Percentiles rank a stretch among this genome's conserved stretches.
phyloP scores from a whole-genome alignment of 1,284 basidiomycete genomes.

The Schizophyllum amplum region DNA sequence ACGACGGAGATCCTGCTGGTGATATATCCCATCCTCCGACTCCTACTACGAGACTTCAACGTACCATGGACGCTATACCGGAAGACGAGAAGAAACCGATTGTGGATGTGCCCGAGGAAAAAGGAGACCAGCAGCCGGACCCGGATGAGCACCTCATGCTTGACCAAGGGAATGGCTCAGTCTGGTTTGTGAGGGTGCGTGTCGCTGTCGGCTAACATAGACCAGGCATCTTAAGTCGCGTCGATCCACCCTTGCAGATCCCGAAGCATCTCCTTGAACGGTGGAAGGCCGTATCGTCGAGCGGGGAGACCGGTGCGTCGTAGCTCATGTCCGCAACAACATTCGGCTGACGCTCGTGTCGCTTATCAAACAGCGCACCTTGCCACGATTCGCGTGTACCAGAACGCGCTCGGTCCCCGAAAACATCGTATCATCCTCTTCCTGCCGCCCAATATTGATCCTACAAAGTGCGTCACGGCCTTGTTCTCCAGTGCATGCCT shows the following conservation, averaged over 20 bases:
- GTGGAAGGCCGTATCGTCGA: constrained; percentile 34
- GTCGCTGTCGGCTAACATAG: too few relatives aligned
- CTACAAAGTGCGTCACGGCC: constrained; percentile 17
- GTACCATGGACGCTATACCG: neutral
- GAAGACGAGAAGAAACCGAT: constrained; percentile 70
- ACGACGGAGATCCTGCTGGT: neutral
- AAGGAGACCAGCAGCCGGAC: constrained; percentile 47
- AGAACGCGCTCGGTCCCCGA: constrained; percentile 33
- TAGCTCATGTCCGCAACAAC: too few relatives aligned
- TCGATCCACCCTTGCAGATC: constrained; percentile 32
- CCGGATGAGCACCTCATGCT: constrained; percentile 71
- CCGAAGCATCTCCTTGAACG: constrained; percentile 65
- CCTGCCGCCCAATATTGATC: constrained; percentile 50
- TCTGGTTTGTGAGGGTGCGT: constrained; percentile 74
- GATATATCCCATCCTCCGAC: neutral
- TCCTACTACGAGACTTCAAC: neutral
- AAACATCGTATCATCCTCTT: constrained; percentile 61
- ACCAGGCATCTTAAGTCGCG: constrained; percentile 3
- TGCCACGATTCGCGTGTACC: constrained; percentile 69
- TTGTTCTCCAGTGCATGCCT: too few relatives aligned
- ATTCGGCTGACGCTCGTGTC: constrained; percentile 11
- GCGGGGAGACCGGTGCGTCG: neutral
- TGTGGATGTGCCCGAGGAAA: constrained; percentile 50
- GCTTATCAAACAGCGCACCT: constrained; percentile 59
- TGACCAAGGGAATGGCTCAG: constrained; percentile 60